A percentile compares a stretch with the other conserved stretches of the same genome.
phyloP scores from a whole-genome alignment of 192 early-diverging fungal genomes.

The Coemansia sp. region DNA sequence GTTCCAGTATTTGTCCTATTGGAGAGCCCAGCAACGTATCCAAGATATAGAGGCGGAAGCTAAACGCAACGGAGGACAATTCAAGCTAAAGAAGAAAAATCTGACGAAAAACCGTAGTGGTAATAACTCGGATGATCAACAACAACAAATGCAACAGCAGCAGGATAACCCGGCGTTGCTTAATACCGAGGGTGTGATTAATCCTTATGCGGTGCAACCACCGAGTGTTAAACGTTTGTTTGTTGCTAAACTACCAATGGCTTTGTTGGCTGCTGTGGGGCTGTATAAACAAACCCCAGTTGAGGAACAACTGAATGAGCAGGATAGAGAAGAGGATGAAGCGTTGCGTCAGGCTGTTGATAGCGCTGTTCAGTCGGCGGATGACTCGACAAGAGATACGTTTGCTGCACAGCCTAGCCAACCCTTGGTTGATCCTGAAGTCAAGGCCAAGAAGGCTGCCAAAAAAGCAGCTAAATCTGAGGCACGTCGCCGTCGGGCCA shows the following conservation, averaged over 20 bases:
- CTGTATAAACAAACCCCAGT: conserved; percentile 1
- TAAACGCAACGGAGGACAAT: conserved; percentile 15
- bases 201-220: conserved; percentile 48
- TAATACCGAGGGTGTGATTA: conserved; percentile 52
- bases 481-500: conserved; percentile 47
- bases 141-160: conserved; percentile 12
- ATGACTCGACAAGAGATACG: neutral
- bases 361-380: conserved; percentile 12
- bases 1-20: conserved; percentile 60
- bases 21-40: conserved; percentile 65
- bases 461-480: conserved; percentile 46
- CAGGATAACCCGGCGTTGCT: conserved; percentile 18
- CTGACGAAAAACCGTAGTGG: neutral
- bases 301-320: conserved; percentile 8
- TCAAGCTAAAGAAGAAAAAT: conserved; percentile 3
- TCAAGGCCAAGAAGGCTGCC: conserved; percentile 44
- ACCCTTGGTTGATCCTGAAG: conserved; percentile 17
- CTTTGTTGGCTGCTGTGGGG: conserved; percentile 18
- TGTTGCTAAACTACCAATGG: conserved; percentile 29
- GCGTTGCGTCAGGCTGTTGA: conserved; percentile 14
- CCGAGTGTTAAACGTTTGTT: conserved; percentile 35
- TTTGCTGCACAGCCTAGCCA: neutral
- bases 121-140: too few relatives aligned
- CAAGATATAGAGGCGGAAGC: conserved; percentile 29
- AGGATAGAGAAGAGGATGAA: conserved; percentile 6